Base-by-base conservation (phyloP, 371 early-diverging fungal species). In the Actinomortierella ambigua region DNA sequence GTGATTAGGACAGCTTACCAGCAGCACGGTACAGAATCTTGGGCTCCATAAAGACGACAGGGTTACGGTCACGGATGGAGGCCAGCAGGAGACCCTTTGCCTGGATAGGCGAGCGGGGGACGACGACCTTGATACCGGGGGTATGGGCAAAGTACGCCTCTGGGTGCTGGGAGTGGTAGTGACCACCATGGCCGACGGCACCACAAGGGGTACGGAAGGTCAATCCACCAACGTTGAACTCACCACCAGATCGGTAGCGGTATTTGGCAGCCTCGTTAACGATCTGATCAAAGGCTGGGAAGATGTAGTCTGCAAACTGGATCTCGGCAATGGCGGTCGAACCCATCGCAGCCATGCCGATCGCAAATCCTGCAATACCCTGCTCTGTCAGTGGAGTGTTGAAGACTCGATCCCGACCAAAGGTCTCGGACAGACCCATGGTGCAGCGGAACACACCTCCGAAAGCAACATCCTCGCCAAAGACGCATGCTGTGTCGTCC, bases 181-280 rank as follows among this genome's bases (percentile, higher is more conserved):
- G 95, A 18, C 89, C 99, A 65, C 99, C 99, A 75, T 98, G 99
- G 1, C 99, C 99, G 24, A 98, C 98, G 17, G 99, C 99, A 50
- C 93, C 90, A 65, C 91, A 90, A 46, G 99, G 99, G 48, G 97
- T 82, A 42, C 99, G 88, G 44, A 98, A 82, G 1, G 97, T 97
- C 58, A 98, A 79, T 0, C 96, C 95, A 40, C 96, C 99, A 18
- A 87, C 90, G 68, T 96, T 82, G 66, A 97, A 98, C 68, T 90
- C 83, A 60, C 92, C 91, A 26, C 99, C 99, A 9, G 96, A 94
- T 39, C 99, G 88, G 80, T 98, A 98, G 50, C 99, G 87, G 75
- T 89, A 97, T 79, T 98, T 98, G 39, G 98, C 97, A 18, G 98
- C 98, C 80, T 98, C 99, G 77, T 98, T 98, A n/a, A 97, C 98